Evolutionary conservation across 768 basidiomycete genomes (phyloP), one percentile per base, ranked within the genome.

Genomic region (Russula brevipes): DNA sequence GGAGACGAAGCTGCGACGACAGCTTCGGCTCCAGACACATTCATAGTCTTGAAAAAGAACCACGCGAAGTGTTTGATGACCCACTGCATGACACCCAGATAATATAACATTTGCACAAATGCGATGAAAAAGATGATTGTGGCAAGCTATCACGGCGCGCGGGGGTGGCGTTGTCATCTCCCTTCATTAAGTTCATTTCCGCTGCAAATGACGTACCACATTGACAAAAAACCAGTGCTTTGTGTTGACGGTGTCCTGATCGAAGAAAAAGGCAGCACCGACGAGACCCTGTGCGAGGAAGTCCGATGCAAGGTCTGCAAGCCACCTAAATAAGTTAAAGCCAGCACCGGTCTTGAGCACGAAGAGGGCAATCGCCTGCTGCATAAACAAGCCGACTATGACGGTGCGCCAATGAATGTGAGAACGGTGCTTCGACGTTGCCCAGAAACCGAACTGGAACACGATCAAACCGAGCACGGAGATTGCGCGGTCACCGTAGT

Each of bases 101-200:
- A 89, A 77, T 93, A 94, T 75, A 91, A 73, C 89, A 94, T 92
- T 74, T 94, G 91, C 59, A 94, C 84, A 67, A 91, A 88, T 33
- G 94, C 92, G 68, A 97, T 83, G 80, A 97, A 97, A 81, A 96
- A 96, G 71, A 97, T 91, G 73, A 96, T 89, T 19, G 87, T 82
- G 10, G 82, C 70, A 45, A 94, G 82, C 83, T 89, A 69, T 31
- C 33, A 36, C 16, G 5, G n/a, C 10, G 42, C 17, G 17, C 14
- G 19, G 11, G 39, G 30, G 49, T 14, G 16, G 35, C 38, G 36
- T 24, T 17, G 11, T 41, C 12, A 36, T 35, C 30, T 14, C n/a
- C n/a, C 3, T 42, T 8, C 14, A 12, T 33, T 30, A 17, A 6
- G 11, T 45, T 2, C 42, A 42, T 53, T 19, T 39, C 42, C 12